Conservation (phyloP, 352 stramenopile species). For the Elongisporangium prolatum region DNA sequence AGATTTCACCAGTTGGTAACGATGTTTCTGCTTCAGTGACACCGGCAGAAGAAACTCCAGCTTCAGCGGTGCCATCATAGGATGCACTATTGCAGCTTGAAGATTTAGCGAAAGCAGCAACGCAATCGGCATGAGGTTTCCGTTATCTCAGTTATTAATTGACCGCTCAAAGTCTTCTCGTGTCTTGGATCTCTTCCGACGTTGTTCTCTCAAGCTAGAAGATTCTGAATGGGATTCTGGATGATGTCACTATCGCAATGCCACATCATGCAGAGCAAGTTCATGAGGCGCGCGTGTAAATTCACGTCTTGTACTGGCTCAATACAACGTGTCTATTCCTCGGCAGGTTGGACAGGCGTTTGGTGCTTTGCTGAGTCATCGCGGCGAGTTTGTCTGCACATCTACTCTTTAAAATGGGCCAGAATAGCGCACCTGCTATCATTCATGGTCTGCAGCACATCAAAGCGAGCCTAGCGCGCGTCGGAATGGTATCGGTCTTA, state of each 20-base stretch:
- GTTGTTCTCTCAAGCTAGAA: background rate
- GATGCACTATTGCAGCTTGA: background rate
- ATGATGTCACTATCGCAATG: background rate
- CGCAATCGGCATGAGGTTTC: background rate
- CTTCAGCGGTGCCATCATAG: background rate
- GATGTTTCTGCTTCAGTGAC: background rate
- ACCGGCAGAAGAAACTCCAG: background rate
- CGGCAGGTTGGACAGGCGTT: too few species aligned
- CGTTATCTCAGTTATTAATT: background rate
- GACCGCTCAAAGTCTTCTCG: background rate
- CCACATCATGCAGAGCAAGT: background rate
- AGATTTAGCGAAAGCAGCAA: constrained; percentile 1
- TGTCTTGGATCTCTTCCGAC: background rate
- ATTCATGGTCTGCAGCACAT: constrained; percentile 14
- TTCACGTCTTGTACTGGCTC: too few species aligned
- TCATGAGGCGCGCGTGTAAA: background rate
- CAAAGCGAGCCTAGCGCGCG: constrained; percentile 6
- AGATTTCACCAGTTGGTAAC: background rate
- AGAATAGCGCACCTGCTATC: too few species aligned
- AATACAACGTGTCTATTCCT: too few species aligned
- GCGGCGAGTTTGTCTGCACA: too few species aligned
- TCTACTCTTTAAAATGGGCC: too few species aligned
- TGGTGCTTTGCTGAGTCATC: too few species aligned
- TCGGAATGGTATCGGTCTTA: too few species aligned
- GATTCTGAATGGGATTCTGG: background rate